phyloP scores from a whole-genome alignment of 768 basidiomycete species.

The Pleurotus platypus region DNA sequence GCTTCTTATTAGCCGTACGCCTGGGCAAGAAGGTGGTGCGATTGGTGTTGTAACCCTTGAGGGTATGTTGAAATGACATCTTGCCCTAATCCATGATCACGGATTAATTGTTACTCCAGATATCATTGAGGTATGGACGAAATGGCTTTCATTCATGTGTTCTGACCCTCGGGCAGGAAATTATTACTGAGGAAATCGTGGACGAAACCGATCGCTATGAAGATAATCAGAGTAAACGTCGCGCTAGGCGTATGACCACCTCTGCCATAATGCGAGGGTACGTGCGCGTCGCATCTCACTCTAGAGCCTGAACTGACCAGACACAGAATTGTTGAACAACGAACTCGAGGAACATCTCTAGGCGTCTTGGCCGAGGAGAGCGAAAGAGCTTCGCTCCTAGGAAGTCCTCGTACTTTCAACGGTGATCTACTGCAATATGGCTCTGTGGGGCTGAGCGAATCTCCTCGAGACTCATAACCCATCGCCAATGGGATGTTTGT shows the following conservation, averaged over 20 bases:
- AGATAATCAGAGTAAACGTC: conserved; percentile 78
- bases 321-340: conserved; percentile 54
- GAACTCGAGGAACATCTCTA: conserved; percentile 29
- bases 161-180: conserved; percentile 55
- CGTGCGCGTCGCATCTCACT: conserved; percentile 15
- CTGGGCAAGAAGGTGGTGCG: conserved; percentile 79
- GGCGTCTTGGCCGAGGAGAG: conserved; percentile 9
- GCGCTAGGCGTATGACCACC: conserved; percentile 68
- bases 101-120: conserved; percentile 34
- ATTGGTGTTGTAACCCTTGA: conserved; percentile 90
- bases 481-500: too few relatives aligned
- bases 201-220: conserved; percentile 92
- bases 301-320: neutral
- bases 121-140: conserved; percentile 61
- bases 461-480: neutral
- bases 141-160: neutral
- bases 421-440: conserved; percentile 7
- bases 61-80: conserved; percentile 36
- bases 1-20: conserved; percentile 78
- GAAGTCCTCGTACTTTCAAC: conserved; percentile 2
- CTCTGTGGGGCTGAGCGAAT: conserved; percentile 3
- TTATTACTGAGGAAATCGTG: conserved; percentile 93
- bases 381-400: conserved; percentile 35
- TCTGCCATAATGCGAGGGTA: conserved; percentile 79
- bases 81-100: neutral